These are phyloP conservation scores for Agroathelia rolfsii DNA, from an alignment of 1,284 basidiomycete species.

Conservation along the genomic window DNA sequence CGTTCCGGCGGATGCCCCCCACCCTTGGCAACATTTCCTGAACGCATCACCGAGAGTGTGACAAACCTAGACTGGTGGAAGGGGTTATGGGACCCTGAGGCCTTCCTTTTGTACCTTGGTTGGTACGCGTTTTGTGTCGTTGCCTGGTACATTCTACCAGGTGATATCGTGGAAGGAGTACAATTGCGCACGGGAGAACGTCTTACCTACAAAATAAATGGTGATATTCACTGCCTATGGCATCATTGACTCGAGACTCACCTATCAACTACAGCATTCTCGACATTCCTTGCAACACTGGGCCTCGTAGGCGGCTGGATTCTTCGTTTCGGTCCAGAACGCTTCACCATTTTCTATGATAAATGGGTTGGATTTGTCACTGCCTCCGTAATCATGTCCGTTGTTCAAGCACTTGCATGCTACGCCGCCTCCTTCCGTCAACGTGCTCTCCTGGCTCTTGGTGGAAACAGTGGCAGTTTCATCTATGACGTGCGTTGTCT, in stretches of 20 bases:
- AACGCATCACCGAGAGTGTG: constrained; percentile 38
- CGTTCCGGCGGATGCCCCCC: constrained; percentile 68
- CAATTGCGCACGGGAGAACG: constrained; percentile 70
- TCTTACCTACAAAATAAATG: constrained; percentile 92
- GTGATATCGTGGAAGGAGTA: constrained; percentile 76
- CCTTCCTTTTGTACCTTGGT: constrained; percentile 64
- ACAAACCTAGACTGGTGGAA: constrained; percentile 52
- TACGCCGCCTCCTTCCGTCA: constrained; percentile 68
- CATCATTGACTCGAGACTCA: constrained; percentile 5
- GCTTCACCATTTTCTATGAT: constrained; percentile 86
- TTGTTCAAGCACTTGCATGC: constrained; percentile 65
- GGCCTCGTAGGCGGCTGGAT: constrained; percentile 64
- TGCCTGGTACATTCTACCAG: constrained; percentile 82
- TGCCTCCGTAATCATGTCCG: constrained; percentile 73
- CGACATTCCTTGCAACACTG: constrained; percentile 75
- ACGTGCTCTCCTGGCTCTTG: constrained; percentile 73
- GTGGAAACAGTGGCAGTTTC: constrained; percentile 83
- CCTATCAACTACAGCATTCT: constrained; percentile 51
- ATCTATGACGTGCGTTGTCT: constrained; percentile 77
- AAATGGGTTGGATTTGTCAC: constrained; percentile 89
- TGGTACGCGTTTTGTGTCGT: constrained; percentile 89
- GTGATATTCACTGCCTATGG: constrained; percentile 28
- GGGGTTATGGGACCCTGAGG: constrained; percentile 74
- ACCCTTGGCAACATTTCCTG: constrained; percentile 30
- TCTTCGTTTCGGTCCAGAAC: constrained; percentile 62